Conservation (phyloP, 345 rosid genomes). For the Eutrema heterophyllum region DNA sequence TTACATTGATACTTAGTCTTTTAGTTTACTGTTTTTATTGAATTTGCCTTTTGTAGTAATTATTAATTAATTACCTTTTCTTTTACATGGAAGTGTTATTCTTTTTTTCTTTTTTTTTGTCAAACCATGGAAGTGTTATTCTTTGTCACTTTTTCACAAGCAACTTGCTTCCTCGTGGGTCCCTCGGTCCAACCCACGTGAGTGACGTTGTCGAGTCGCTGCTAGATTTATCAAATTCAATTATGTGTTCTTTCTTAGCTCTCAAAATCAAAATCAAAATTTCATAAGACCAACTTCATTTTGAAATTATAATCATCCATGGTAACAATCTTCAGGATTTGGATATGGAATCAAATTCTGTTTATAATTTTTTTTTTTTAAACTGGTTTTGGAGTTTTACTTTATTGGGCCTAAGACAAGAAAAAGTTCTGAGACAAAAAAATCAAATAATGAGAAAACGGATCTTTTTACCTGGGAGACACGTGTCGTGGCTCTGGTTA, state of each 20-base stretch:
- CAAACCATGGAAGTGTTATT: slow-evolving; percentile 11
- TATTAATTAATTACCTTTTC: background rate
- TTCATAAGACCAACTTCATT: background rate
- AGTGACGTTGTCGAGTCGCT: slow-evolving; percentile 34
- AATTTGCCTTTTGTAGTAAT: background rate
- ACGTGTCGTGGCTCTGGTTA: slow-evolving; percentile 20
- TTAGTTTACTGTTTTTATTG: background rate
- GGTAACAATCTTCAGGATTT: background rate
- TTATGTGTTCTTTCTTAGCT: background rate
- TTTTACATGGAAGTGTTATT: slow-evolving; percentile 10
- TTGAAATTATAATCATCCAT: background rate
- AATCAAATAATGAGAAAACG: slow-evolving; percentile 16
- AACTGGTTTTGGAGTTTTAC: background rate
- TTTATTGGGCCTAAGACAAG: background rate
- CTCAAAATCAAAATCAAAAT: background rate
- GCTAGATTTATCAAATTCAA: slow-evolving; percentile 18
- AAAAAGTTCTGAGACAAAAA: background rate
- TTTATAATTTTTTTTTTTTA: background rate
- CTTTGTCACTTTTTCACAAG: slow-evolving; percentile 26
- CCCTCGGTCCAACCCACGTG: slow-evolving; percentile 29
- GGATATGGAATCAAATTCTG: background rate
- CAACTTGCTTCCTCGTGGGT: slow-evolving; percentile 28
- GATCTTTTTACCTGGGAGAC: slow-evolving; percentile 27
- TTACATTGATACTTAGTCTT: background rate
- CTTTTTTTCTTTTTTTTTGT: no score